Conservation (phyloP, 495 filamentous ascomycete species). For the Penicillium bialowiezense region DNA sequence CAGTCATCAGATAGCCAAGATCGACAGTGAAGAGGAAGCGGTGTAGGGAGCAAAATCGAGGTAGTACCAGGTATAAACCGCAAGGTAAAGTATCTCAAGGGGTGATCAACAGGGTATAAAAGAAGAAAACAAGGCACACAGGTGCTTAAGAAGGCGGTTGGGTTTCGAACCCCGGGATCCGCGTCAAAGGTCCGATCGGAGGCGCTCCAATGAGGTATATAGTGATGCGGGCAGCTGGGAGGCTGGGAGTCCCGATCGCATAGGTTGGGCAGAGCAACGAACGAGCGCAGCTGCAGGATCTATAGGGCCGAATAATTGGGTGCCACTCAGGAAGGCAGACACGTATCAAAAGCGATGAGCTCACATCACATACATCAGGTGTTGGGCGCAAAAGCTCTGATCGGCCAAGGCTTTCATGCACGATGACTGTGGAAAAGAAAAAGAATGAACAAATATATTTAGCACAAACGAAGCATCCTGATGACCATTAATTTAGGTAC, state of each 20-base stretch:
- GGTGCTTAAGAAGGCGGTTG: constrained; percentile 2
- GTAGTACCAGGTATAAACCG: background rate
- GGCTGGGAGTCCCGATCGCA: constrained; percentile 24
- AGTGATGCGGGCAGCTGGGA: constrained; percentile 15
- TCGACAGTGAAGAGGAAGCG: constrained; percentile 13
- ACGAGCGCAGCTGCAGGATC: constrained; percentile 14
- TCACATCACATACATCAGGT: constrained; percentile 7
- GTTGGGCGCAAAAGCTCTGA: constrained; percentile 22
- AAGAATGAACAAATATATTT: background rate
- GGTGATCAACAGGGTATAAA: background rate
- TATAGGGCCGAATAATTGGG: constrained; percentile 26
- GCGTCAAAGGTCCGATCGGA: constrained; percentile 15
- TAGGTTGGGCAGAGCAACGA: constrained; percentile 29
- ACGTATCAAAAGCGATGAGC: constrained; percentile 21
- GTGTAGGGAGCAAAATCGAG: constrained; percentile 9
- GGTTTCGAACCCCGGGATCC: constrained; percentile 12
- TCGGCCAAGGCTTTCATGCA: constrained; percentile 15
- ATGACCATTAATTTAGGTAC: too few relatives aligned
- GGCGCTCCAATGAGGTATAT: constrained; percentile 1
- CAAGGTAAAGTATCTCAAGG: background rate
- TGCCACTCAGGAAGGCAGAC: constrained; percentile 29
- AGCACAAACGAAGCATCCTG: too few relatives aligned
- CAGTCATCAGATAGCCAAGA: constrained; percentile 16
- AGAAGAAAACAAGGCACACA: constrained; percentile 9
- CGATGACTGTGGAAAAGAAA: background rate